Base-by-base conservation (phyloP, 176 grass and related monocot species). In the Melocanna baccifera region DNA sequence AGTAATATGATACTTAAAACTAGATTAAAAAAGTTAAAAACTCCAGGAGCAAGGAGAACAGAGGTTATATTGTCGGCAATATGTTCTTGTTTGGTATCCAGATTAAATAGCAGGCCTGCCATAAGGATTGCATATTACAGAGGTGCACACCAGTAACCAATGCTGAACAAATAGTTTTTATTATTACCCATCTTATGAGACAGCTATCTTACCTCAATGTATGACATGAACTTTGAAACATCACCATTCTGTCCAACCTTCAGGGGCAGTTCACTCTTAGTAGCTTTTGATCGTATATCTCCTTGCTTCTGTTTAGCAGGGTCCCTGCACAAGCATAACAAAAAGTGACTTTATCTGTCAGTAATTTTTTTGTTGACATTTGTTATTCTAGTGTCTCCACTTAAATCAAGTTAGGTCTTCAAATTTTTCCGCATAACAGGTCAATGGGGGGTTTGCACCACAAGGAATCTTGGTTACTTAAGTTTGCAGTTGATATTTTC, bases 221-320 rank as follows among this genome's bases (percentile, higher is more conserved):
- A 92, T 84, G 91, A 92, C 91, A 92, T 87, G 74, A 73, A 92
- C 79, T 89, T 89, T 68, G 81, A 77, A 78, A 75, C 74, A 73
- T 89, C 91, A 48, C 69, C 36, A 78, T 57, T 89, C 48, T 19
- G 70, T 36, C 58, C 16, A 69, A 77, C 71, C 23, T 81, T 84
- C 43, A 76, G 28, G 53, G 56, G 46, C 12, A 67, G 28, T 81
- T 43, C 81, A 68, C 15, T 64, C 61, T 83, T 87, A 43, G 57
- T 50, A 42, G 22, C 28, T 67, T 47, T 32, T 36, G 42, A 39
- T 58, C 45, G 69, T 53, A 74, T 62, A 55, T 29, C 51, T 73
- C 84, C 87, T 74, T 87, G 81, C 71, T 73, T 89, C 42, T 81
- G 71, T 46, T 84, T 87, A n/a, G 47, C 42, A 81, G 57, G 73